These are phyloP conservation scores for Mycena crocata DNA, from an alignment of 768 basidiomycete genomes.

Conservation along the genomic window DNA sequence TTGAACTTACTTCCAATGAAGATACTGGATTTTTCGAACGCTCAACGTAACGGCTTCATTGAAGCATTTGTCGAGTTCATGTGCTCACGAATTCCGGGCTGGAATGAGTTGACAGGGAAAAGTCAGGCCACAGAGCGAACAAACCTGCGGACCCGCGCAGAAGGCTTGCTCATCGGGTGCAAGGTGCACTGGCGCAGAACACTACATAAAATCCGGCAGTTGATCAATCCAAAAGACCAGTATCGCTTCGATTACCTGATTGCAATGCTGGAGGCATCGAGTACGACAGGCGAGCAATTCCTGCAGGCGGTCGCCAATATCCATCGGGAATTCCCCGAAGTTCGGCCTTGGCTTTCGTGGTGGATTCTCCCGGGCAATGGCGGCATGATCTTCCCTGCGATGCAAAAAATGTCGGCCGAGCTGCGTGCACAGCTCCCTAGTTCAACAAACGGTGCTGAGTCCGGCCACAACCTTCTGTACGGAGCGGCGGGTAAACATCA, in stretches of 20 bases:
- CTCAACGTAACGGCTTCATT: conserved; percentile 8
- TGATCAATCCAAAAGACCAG: neutral
- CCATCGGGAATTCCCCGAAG: neutral
- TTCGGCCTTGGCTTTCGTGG: conserved; percentile 10
- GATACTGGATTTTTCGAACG: conserved; percentile 22
- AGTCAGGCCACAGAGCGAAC: neutral
- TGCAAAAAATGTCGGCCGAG: neutral
- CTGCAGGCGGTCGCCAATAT: neutral
- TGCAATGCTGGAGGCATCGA: neutral
- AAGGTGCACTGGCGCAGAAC: conserved; percentile 1
- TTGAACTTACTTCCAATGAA: neutral
- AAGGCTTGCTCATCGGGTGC: conserved; percentile 3
- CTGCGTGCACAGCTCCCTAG: neutral
- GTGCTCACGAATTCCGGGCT: conserved; percentile 13
- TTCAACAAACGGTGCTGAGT: too few relatives aligned
- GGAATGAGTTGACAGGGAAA: neutral
- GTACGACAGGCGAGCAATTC: neutral
- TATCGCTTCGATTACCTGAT: too few relatives aligned
- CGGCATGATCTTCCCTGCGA: conserved; percentile 13
- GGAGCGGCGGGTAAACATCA: neutral
- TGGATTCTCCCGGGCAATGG: conserved; percentile 14
- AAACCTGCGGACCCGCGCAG: neutral
- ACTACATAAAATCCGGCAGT: neutral
- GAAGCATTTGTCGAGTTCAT: conserved; percentile 2
- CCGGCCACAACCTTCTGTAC: conserved; percentile 1